Base-by-base conservation (phyloP, 768 basidiomycete species). In the Russula abietina region DNA sequence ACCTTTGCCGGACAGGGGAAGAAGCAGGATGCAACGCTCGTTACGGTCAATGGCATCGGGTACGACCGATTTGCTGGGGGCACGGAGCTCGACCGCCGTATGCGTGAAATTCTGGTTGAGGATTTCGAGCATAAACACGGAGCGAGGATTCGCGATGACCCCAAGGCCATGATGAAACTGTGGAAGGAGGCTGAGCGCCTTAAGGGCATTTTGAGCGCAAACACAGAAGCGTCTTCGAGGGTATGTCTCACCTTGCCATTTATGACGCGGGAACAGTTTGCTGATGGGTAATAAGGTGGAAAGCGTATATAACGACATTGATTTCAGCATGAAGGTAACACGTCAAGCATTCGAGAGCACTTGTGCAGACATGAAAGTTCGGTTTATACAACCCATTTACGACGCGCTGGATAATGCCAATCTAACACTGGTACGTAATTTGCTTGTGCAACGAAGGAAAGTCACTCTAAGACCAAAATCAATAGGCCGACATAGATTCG, bases 101-200 rank as follows among this genome's bases (percentile, higher is more conserved):
- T 98, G 68, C 82, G 92, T 62, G 88, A 96, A 38, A 81, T 94
- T 56, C 80, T 99, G 57, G 76, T 88, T 30, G 82, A 82, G 54
- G 81, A 81, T 55, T 97, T 98, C 74, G 83, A 88, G 70, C 72
- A 77, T 55, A 89, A 88, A 74, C 78, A 88, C 62, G 83, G 83
- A 68, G 81, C 75, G 71, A 84, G 87, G 65, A 81, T 93, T 41
- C 81, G 83, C 32, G 77, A 78, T 66, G 91, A 95, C 70, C 84
- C 85, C 71, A 81, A 86, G 59, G 95, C 88, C 1, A 89, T 97
- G 87, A 89, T 91, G 5, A 96, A 95, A 74, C 76, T 98, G 7
- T 89, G 91, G 84, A 96, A 95, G 72, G 97, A 99, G 74, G 92
- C 96, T 1, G 84, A 83, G 19, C 83, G 95, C 62, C 83, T 98